These are phyloP conservation scores for Botrytis galanthina DNA, from an alignment of 2,329 filamentous ascomycete genomes.

Conservation along the genomic window DNA sequence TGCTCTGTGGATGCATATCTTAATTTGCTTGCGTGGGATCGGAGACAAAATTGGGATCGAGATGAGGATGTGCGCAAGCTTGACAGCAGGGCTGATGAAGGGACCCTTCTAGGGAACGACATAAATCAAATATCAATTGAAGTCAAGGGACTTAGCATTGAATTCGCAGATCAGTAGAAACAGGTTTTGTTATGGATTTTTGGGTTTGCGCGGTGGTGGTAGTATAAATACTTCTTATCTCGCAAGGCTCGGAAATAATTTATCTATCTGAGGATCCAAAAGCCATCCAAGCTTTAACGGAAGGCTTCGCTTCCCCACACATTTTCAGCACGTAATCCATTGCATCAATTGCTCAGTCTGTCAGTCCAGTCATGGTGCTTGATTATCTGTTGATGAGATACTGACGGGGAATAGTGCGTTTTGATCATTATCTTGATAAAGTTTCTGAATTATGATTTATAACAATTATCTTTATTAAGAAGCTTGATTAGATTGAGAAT, in stretches of 20 bases:
- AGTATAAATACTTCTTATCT: neutral
- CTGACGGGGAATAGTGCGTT: neutral
- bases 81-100: constrained; percentile 32
- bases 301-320: constrained; percentile 9
- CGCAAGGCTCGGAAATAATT: constrained; percentile 4
- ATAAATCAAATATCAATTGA: constrained; percentile 23
- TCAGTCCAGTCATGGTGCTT: neutral
- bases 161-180: neutral
- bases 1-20: constrained; percentile 34
- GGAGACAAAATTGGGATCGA: constrained; percentile 26
- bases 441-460: neutral
- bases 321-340: constrained; percentile 14
- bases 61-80: constrained; percentile 23
- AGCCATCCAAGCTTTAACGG: neutral
- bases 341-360: constrained; percentile 7
- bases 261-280: neutral
- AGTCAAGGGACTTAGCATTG: neutral
- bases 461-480: neutral
- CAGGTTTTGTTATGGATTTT: neutral
- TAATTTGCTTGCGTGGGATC: constrained; percentile 21
- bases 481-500: neutral
- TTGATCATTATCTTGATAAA: neutral
- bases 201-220: neutral
- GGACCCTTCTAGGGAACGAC: constrained; percentile 29
- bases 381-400: neutral